Percentiles rank a stretch among this genome's conserved stretches.
These are phyloP conservation scores for Pseudogymnoascus sp. DNA, from an alignment of 2,329 filamentous ascomycete genomes.

Conservation along the genomic window DNA sequence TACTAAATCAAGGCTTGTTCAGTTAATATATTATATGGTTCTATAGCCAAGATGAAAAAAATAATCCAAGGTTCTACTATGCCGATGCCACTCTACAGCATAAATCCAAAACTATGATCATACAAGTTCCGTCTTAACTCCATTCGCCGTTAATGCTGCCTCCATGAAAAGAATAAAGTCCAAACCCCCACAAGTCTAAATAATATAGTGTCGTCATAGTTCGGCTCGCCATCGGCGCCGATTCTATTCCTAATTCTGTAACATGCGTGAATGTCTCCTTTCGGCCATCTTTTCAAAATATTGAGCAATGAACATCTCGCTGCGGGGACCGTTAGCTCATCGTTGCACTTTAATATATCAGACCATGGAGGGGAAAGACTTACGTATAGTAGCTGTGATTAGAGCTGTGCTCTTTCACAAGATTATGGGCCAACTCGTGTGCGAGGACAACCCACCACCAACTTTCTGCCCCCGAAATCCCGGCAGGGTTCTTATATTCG, in stretches of 20 bases:
- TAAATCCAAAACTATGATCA: not conserved
- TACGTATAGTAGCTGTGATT: constrained; percentile 78
- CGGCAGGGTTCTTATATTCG: constrained; percentile 32
- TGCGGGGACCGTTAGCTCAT: constrained; percentile 26
- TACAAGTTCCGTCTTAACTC: not conserved
- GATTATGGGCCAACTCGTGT: constrained; percentile 92
- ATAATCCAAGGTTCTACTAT: not conserved
- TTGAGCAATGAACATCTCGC: constrained; percentile 69
- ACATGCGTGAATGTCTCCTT: constrained; percentile 9
- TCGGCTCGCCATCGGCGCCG: not conserved
- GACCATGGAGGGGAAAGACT: constrained; percentile 23
- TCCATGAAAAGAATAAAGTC: not conserved
- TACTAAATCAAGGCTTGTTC: not conserved
- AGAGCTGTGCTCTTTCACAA: constrained; percentile 70
- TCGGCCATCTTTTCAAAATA: constrained; percentile 66
- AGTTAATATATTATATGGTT: not conserved
- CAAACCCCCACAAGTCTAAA: not conserved
- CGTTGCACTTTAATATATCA: constrained; percentile 15
- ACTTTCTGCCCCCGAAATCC: constrained; percentile 46
- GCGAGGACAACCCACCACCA: constrained; percentile 97
- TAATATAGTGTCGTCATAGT: not conserved
- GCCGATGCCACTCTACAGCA: not conserved
- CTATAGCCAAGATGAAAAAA: not conserved
- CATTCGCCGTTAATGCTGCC: not conserved
- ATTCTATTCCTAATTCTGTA: not conserved